Evolutionary conservation across 352 stramenopile genomes (phyloP).

Genomic region (Globisporangium cederbergense): DNA sequence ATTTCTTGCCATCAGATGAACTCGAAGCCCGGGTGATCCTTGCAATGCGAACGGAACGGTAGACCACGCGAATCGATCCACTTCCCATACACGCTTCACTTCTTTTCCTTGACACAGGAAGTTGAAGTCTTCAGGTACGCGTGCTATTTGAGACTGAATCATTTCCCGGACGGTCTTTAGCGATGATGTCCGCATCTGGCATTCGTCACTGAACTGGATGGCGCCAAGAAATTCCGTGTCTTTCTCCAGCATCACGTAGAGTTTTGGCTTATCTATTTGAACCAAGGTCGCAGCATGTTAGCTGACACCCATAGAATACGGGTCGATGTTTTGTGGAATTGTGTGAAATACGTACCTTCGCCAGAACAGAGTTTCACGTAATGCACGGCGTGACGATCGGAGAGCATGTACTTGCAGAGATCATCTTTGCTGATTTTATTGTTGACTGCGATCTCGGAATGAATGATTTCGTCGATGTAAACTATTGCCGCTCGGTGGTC

Average conservation of each 20-base stretch:
- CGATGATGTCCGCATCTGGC: slow-evolving; percentile 49
- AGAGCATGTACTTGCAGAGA: slow-evolving; percentile 55
- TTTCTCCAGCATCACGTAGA: slow-evolving; percentile 67
- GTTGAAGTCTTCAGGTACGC: slow-evolving; percentile 36
- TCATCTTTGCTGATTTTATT: slow-evolving; percentile 28
- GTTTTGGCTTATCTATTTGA: slow-evolving; percentile 46
- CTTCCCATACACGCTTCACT: slow-evolving; percentile 51
- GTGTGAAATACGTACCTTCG: slow-evolving; percentile 21
- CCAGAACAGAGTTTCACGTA: slow-evolving; percentile 65
- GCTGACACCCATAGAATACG: neutral
- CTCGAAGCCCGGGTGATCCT: slow-evolving; percentile 45
- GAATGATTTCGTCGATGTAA: slow-evolving; percentile 40
- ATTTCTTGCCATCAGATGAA: slow-evolving; percentile 34
- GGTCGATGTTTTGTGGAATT: neutral
- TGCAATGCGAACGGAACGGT: slow-evolving; percentile 57
- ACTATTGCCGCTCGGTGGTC: slow-evolving; percentile 34
- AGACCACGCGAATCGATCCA: slow-evolving; percentile 49
- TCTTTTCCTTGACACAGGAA: slow-evolving; percentile 56
- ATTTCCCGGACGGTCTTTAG: slow-evolving; percentile 50
- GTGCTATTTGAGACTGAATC: slow-evolving; percentile 35
- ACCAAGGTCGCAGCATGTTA: neutral
- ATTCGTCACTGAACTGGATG: slow-evolving; percentile 49
- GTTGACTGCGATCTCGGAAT: slow-evolving; percentile 24
- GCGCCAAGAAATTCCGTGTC: slow-evolving; percentile 52
- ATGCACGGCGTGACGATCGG: slow-evolving; percentile 46